phyloP scores from a whole-genome alignment of 2,329 filamentous ascomycete genomes.

The Simplicillium aogashimaense region DNA sequence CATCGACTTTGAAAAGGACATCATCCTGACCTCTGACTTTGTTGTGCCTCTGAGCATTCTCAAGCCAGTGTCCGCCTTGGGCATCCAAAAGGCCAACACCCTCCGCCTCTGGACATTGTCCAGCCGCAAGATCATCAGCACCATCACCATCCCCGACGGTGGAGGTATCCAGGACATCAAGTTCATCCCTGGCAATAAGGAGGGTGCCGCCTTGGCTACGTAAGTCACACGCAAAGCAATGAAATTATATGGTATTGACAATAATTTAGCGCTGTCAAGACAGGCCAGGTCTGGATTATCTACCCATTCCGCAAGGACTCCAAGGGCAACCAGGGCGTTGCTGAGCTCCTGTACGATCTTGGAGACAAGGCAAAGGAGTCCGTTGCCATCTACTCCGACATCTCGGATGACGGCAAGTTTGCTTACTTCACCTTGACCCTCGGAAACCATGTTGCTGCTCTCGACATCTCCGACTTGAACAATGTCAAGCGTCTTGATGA shows the following conservation, averaged over 20 bases:
- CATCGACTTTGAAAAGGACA: slow-evolving; percentile 45
- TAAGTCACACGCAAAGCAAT: slow-evolving; percentile 7
- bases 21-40: slow-evolving; percentile 54
- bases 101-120: slow-evolving; percentile 49
- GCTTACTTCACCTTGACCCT: slow-evolving; percentile 52
- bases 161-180: slow-evolving; percentile 55
- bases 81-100: slow-evolving; percentile 44
- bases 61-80: slow-evolving; percentile 38
- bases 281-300: slow-evolving; percentile 55
- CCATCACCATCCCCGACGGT: slow-evolving; percentile 45
- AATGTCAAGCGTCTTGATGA: slow-evolving; percentile 52
- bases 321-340: slow-evolving; percentile 45
- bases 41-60: slow-evolving; percentile 51
- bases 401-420: slow-evolving; percentile 46
- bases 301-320: slow-evolving; percentile 48
- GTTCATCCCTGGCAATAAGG: slow-evolving; percentile 51
- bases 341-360: slow-evolving; percentile 48
- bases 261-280: slow-evolving; percentile 36
- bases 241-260: background rate
- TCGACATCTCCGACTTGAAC: slow-evolving; percentile 51
- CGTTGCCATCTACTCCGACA: slow-evolving; percentile 50
- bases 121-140: slow-evolving; percentile 44
- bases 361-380: slow-evolving; percentile 45
- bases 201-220: slow-evolving; percentile 48
- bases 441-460: slow-evolving; percentile 50